Conservation (phyloP, 305 asterid genomes). For the Fraxinus floribunda region DNA sequence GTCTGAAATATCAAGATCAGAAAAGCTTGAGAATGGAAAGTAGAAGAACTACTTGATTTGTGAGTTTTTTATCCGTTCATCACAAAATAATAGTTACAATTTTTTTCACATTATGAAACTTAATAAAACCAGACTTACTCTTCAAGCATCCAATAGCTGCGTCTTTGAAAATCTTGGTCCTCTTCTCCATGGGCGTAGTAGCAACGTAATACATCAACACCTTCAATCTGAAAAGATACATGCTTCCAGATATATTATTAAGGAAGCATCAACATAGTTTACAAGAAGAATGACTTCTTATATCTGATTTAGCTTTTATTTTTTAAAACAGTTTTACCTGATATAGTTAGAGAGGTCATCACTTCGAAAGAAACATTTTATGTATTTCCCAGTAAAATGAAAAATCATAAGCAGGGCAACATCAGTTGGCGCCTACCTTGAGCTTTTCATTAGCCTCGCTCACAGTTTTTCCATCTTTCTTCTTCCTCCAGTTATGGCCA, state of each 20-base stretch:
- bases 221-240: conserved; percentile 65
- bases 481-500: conserved; percentile 98
- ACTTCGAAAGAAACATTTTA: conserved; percentile 2
- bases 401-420: conserved; percentile 21
- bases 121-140: too few species aligned
- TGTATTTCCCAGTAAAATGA: conserved; percentile 4
- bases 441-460: conserved; percentile 73
- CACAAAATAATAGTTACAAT: not conserved
- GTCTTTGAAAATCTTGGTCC: conserved; percentile 84
- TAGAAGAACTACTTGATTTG: not conserved
- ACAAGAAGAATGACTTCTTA: conserved; percentile 10
- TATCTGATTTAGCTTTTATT: not conserved
- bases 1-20: not conserved
- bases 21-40: not conserved
- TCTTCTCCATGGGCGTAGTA: conserved; percentile 99
- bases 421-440: conserved; percentile 48
- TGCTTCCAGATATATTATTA: conserved; percentile 23
- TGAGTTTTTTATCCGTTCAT: not conserved
- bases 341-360: conserved; percentile 2
- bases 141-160: conserved; percentile 88
- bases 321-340: not conserved
- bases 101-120: conserved; percentile 14
- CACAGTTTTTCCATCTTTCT: conserved; percentile 14
- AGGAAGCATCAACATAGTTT: conserved; percentile 21
- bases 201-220: conserved; percentile 91